Conservation (phyloP, 2,329 filamentous ascomycete species). For the Ceratocystis papillata region DNA sequence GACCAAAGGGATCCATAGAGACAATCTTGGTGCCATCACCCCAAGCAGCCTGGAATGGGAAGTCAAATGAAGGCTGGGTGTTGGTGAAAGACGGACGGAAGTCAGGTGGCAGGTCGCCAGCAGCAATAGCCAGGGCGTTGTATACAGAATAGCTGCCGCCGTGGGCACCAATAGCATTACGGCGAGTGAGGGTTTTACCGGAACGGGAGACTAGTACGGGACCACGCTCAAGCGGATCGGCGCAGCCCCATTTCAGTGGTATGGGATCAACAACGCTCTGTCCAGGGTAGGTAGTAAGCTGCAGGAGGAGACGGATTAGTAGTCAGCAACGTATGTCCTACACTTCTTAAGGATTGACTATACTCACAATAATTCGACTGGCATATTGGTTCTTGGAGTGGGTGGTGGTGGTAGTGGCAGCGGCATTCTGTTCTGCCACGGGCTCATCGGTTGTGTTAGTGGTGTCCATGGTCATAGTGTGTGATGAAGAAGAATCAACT, state of each 20-base stretch:
- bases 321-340: not conserved
- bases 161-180: conserved; percentile 28
- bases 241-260: conserved; percentile 26
- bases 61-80: conserved; percentile 80
- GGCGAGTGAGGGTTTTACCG: conserved; percentile 25
- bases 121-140: conserved; percentile 83
- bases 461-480: conserved; percentile 17
- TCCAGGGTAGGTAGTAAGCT: conserved; percentile 28
- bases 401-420: not conserved
- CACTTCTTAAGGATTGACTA: not conserved
- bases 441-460: conserved; percentile 13
- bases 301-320: not conserved
- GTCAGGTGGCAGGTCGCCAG: conserved; percentile 72
- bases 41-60: conserved; percentile 87
- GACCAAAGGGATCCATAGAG: conserved; percentile 90
- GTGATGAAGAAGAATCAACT: conserved; percentile 9
- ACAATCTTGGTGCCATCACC: conserved; percentile 86
- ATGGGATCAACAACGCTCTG: conserved; percentile 28
- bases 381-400: conserved; percentile 21
- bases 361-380: conserved; percentile 23
- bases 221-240: conserved; percentile 25
- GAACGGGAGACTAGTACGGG: conserved; percentile 27
- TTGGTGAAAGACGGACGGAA: conserved; percentile 52
- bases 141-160: conserved; percentile 95
- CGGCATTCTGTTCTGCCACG: not conserved